Evolutionary conservation across 179 eudicot genomes (phyloP).

Genomic region (Beta lomatogona): DNA sequence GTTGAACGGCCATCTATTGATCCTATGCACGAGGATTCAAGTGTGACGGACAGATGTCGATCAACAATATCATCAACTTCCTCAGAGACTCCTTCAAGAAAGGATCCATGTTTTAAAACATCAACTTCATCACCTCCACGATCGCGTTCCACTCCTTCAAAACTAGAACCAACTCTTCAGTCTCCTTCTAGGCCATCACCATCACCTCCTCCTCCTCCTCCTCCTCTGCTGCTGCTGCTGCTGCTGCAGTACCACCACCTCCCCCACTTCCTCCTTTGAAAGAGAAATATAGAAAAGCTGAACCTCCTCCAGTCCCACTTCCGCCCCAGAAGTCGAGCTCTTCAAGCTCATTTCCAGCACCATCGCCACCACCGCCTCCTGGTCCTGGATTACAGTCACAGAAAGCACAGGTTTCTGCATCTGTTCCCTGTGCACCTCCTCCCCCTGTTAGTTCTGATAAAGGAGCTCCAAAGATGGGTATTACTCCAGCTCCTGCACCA

Average conservation of each 20-base stretch:
- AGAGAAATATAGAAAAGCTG: slow-evolving; percentile 19
- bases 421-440: slow-evolving; percentile 54
- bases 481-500: slow-evolving; percentile 40
- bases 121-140: slow-evolving; percentile 17
- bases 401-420: slow-evolving; percentile 17
- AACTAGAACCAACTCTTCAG: slow-evolving; percentile 18
- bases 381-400: slow-evolving; percentile 22
- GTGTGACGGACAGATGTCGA: slow-evolving; percentile 8
- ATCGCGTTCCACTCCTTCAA: slow-evolving; percentile 17
- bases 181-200: slow-evolving; percentile 29
- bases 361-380: slow-evolving; percentile 54
- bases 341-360: slow-evolving; percentile 19
- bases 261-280: slow-evolving; percentile 21
- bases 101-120: slow-evolving; percentile 7
- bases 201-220: slow-evolving; percentile 27
- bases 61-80: slow-evolving; percentile 22
- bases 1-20: background rate
- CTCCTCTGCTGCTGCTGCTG: slow-evolving; percentile 25
- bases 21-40: slow-evolving; percentile 7
- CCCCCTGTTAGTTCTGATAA: slow-evolving; percentile 42
- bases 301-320: slow-evolving; percentile 29
- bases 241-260: slow-evolving; percentile 31
- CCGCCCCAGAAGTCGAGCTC: slow-evolving; percentile 18
- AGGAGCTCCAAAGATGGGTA: slow-evolving; percentile 30
- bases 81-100: slow-evolving; percentile 11